Conservation (phyloP, 192 early-diverging fungal genomes). For the Dispira parvispora region DNA sequence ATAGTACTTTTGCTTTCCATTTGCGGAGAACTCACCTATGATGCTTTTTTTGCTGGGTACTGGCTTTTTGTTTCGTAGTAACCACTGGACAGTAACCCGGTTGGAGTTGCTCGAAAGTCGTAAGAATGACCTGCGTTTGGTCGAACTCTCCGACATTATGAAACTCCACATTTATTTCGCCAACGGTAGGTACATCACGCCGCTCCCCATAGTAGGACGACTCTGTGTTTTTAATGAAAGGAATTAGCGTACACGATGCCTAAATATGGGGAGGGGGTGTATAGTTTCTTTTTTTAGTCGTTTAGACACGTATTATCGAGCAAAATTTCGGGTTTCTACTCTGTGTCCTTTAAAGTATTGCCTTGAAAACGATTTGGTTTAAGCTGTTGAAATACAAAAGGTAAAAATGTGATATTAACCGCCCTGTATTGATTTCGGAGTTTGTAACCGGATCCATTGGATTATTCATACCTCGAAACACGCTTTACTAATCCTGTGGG, state of each 20-base stretch:
- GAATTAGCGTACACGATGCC: no score
- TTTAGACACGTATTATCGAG: no score
- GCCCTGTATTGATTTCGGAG: background rate
- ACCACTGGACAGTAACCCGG: slow-evolving; percentile 43
- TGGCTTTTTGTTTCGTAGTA: slow-evolving; percentile 15
- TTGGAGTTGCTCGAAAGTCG: slow-evolving; percentile 28
- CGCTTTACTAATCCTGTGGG: slow-evolving; percentile 11
- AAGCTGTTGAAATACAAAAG: slow-evolving; percentile 15
- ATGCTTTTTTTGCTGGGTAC: background rate
- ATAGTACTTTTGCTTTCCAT: background rate
- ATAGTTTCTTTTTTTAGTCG: background rate
- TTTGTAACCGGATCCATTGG: slow-evolving; percentile 5
- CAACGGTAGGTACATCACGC: slow-evolving; percentile 25
- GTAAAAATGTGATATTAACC: no score
- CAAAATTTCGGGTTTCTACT: background rate
- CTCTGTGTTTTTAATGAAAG: no score
- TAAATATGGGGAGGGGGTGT: background rate
- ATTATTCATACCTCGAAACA: slow-evolving; percentile 7
- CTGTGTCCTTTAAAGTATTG: slow-evolving; percentile 14
- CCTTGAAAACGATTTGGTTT: slow-evolving; percentile 3
- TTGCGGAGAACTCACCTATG: background rate
- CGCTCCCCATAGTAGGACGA: background rate
- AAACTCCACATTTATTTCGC: slow-evolving; percentile 49
- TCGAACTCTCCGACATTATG: slow-evolving; percentile 29
- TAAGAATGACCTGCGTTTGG: slow-evolving; percentile 34